A percentile compares a stretch with the other conserved stretches of the same genome.
Evolutionary conservation across 345 rosid species (phyloP).

Genomic region (Syzygium jambos): DNA sequence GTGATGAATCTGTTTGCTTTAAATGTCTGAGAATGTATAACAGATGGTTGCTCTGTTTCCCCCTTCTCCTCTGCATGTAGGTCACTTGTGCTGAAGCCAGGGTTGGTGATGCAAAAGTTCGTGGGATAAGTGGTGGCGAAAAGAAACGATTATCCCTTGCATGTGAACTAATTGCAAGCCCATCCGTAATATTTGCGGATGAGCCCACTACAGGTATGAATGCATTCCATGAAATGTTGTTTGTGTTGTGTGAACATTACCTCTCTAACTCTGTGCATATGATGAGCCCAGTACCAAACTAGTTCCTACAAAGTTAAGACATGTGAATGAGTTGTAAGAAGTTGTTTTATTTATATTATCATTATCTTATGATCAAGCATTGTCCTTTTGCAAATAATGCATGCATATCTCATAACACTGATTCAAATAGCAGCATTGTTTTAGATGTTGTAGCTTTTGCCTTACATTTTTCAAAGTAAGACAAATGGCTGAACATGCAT

Average conservation of each 20-base stretch:
- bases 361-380: background rate
- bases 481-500: background rate
- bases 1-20: background rate
- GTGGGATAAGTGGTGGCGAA: slow-evolving; percentile 98
- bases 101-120: slow-evolving; percentile 96
- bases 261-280: background rate
- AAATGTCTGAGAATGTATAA: background rate
- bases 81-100: slow-evolving; percentile 77
- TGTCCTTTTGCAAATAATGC: background rate
- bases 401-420: background rate
- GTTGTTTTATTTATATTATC: background rate
- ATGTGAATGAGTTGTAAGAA: background rate
- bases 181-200: slow-evolving; percentile 93
- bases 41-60: slow-evolving; percentile 1
- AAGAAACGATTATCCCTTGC: slow-evolving; percentile 85
- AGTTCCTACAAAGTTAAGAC: background rate
- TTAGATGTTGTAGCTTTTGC: background rate
- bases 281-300: background rate
- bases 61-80: slow-evolving; percentile 38
- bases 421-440: background rate
- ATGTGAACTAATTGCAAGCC: slow-evolving; percentile 96
- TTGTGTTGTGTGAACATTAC: background rate
- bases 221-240: background rate
- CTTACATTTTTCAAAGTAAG: background rate
- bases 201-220: slow-evolving; percentile 90